Conservation (phyloP, 75 land plant species). For the Gnetum montanum region DNA sequence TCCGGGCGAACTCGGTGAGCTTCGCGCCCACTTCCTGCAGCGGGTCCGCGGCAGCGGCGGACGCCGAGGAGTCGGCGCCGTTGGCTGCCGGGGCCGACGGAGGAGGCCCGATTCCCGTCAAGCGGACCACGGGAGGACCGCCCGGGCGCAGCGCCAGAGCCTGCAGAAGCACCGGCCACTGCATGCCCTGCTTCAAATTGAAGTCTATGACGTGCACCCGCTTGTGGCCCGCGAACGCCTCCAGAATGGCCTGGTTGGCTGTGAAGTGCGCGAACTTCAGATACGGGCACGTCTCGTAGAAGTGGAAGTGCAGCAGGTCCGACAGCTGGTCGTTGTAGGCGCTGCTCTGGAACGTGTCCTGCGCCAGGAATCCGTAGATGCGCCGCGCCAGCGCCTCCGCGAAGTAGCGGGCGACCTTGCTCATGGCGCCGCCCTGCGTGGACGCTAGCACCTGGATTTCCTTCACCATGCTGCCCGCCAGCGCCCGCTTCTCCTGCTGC, state of each 20-base stretch:
- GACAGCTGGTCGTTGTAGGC: constrained; percentile 19
- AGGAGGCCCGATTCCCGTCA: constrained; percentile 62
- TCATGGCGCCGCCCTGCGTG: constrained; percentile 46
- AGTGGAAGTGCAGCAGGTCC: constrained; percentile 36
- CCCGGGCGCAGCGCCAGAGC: constrained; percentile 65
- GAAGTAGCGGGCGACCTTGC: constrained; percentile 50
- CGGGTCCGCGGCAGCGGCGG: constrained; percentile 22
- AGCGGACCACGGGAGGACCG: constrained; percentile 48
- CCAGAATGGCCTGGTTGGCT: constrained; percentile 67
- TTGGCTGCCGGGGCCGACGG: too few species aligned
- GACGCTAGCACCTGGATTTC: constrained; percentile 35
- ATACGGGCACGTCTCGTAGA: constrained; percentile 60
- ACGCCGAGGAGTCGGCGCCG: too few species aligned
- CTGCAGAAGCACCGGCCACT: constrained; percentile 65
- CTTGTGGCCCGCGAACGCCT: constrained; percentile 40
- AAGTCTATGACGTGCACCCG: constrained; percentile 54
- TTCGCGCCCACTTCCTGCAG: constrained; percentile 66
- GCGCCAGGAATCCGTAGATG: constrained; percentile 19
- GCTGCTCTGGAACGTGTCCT: background rate
- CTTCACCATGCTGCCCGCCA: constrained; percentile 34
- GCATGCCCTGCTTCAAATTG: constrained; percentile 43
- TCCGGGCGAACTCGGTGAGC: constrained; percentile 51
- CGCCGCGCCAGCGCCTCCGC: constrained; percentile 48
- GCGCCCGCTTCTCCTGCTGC: constrained; percentile 22
- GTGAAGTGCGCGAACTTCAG: constrained; percentile 72